phyloP scores from a whole-genome alignment of 2,329 filamentous ascomycete genomes.

The Diaporthe humulicola region DNA sequence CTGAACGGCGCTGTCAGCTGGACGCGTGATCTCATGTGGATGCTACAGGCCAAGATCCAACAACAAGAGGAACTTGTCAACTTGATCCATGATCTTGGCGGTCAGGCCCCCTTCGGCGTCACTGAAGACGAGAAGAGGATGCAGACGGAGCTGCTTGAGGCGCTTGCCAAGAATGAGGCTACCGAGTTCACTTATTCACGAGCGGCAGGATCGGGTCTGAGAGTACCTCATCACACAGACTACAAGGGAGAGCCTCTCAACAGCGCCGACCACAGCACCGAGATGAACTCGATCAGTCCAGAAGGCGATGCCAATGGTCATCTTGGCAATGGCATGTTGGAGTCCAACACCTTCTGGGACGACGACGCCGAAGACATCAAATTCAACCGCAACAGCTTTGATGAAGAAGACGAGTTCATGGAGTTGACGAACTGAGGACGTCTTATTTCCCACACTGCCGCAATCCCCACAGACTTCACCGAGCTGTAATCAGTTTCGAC shows the following conservation, averaged over 20 bases:
- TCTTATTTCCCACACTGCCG: background rate
- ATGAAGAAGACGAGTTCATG: slow-evolving; percentile 94
- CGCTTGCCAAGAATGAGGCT: slow-evolving; percentile 83
- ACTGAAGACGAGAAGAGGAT: slow-evolving; percentile 96
- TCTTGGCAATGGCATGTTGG: slow-evolving; percentile 40
- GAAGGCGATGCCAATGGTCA: slow-evolving; percentile 43
- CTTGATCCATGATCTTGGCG: slow-evolving; percentile 78
- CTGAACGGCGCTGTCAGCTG: slow-evolving; percentile 97
- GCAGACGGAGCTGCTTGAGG: slow-evolving; percentile 91
- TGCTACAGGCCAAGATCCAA: slow-evolving; percentile 88
- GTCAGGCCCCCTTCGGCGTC: slow-evolving; percentile 82
- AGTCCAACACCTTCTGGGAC: slow-evolving; percentile 37
- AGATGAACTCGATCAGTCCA: slow-evolving; percentile 67
- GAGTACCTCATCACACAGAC: slow-evolving; percentile 94
- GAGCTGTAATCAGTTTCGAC: background rate
- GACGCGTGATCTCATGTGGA: slow-evolving; percentile 98
- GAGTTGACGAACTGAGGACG: slow-evolving; percentile 65
- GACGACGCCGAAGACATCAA: slow-evolving; percentile 67
- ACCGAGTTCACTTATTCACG: slow-evolving; percentile 87
- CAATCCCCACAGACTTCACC: background rate
- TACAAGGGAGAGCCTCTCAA: slow-evolving; percentile 84
- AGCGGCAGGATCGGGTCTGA: slow-evolving; percentile 83
- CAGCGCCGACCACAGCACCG: slow-evolving; percentile 51
- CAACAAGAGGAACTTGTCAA: slow-evolving; percentile 90
- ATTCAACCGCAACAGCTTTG: slow-evolving; percentile 70